A percentile compares a stretch with the other conserved stretches of the same genome.
Evolutionary conservation across 352 stramenopile genomes (phyloP).

Genomic region (Pythium biforme): DNA sequence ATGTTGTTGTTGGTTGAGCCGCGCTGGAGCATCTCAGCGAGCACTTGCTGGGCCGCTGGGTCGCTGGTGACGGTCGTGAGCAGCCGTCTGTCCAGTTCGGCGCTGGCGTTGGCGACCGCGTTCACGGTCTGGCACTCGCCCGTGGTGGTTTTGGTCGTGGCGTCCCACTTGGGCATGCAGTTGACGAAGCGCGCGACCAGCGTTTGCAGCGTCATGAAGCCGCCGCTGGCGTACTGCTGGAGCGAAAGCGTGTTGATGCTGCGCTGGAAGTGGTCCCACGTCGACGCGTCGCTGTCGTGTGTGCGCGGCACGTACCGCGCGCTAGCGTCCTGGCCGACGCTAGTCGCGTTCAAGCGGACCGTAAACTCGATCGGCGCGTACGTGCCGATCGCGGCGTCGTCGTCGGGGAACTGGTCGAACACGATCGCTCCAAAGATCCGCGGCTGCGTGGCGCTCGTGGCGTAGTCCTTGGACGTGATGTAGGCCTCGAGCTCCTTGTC

Average conservation of each 20-base stretch:
- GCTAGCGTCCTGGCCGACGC: conserved; percentile 9
- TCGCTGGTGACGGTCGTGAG: conserved; percentile 24
- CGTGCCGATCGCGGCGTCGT: conserved; percentile 25
- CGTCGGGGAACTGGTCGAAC: conserved; percentile 34
- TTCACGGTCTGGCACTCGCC: conserved; percentile 27
- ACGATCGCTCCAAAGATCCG: conserved; percentile 49
- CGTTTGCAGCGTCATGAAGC: conserved; percentile 53
- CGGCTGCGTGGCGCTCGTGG: conserved; percentile 16
- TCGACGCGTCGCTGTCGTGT: conserved; percentile 14
- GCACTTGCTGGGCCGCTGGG: conserved; percentile 16
- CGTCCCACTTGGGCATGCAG: conserved; percentile 38
- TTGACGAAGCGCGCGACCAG: conserved; percentile 45
- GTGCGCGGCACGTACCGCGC: conserved; percentile 35
- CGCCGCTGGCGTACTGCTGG: conserved; percentile 28
- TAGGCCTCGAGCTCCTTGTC: conserved; percentile 34
- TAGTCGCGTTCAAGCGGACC: conserved; percentile 42
- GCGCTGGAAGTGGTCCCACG: conserved; percentile 28
- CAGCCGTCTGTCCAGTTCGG: conserved; percentile 24
- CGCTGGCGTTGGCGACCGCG: conserved; percentile 10
- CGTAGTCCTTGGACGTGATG: conserved; percentile 39
- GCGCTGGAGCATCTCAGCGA: conserved; percentile 15
- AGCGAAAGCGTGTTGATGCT: conserved; percentile 26
- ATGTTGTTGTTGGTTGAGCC: background rate
- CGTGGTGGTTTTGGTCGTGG: conserved; percentile 22
- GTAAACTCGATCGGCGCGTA: conserved; percentile 38